Evolutionary conservation across 345 rosid species (phyloP).

Genomic region (Pistacia atlantica): DNA sequence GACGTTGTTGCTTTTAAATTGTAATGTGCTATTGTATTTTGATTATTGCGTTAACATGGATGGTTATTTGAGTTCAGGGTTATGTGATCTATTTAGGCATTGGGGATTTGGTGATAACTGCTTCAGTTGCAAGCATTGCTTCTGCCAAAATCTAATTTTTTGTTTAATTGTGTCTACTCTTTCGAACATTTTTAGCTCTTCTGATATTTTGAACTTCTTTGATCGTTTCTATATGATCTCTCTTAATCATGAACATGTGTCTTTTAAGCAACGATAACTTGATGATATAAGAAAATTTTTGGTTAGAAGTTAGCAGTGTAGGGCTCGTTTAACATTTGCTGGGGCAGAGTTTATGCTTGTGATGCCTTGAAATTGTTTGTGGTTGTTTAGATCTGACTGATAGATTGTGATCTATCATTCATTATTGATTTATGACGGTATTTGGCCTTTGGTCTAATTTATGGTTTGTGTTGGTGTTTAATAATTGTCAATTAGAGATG

Average conservation of each 20-base stretch:
- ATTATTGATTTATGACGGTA: not conserved
- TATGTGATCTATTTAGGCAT: not conserved
- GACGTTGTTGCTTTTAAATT: no score
- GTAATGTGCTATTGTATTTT: no score
- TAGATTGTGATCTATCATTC: not conserved
- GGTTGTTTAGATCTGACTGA: not conserved
- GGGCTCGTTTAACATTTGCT: not conserved
- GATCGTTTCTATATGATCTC: not conserved
- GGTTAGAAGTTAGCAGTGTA: not conserved
- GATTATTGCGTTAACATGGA: not conserved
- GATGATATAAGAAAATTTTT: not conserved
- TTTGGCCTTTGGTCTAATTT: not conserved
- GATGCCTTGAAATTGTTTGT: not conserved
- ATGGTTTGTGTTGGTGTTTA: not conserved
- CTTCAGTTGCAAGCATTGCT: not conserved
- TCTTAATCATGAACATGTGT: not conserved
- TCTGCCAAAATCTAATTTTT: conserved; percentile 3
- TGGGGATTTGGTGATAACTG: not conserved
- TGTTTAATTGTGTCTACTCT: not conserved
- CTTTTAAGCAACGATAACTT: not conserved
- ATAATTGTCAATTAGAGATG: not conserved
- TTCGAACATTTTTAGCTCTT: not conserved
- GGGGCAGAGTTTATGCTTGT: not conserved
- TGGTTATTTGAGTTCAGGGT: not conserved
- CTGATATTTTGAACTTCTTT: not conserved